phyloP scores from a whole-genome alignment of 345 rosid species.

The Populus pruinosa region DNA sequence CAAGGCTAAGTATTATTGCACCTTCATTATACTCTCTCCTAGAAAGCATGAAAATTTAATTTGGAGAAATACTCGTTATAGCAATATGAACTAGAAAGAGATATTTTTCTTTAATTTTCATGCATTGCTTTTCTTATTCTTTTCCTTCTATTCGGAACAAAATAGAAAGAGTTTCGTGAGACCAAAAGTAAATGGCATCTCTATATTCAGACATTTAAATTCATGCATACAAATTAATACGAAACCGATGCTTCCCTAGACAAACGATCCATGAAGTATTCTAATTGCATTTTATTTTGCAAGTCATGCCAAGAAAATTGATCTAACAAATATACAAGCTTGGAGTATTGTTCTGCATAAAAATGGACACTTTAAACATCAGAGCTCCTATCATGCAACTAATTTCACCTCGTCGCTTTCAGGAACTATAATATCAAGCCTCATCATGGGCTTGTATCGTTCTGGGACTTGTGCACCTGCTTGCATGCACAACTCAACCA shows the following conservation, averaged over 20 bases:
- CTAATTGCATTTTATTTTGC: not conserved
- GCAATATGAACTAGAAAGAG: too few species aligned
- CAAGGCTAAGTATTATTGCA: too few species aligned
- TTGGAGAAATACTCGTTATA: too few species aligned
- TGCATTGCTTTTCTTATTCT: too few species aligned
- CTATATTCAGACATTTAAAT: too few species aligned
- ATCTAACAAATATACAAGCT: not conserved
- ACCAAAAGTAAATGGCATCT: too few species aligned
- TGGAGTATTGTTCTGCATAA: not conserved
- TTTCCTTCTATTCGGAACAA: too few species aligned
- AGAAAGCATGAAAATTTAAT: too few species aligned
- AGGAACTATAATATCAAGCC: conserved; percentile 85
- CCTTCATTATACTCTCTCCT: too few species aligned
- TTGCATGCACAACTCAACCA: conserved; percentile 78
- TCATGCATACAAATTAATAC: not conserved
- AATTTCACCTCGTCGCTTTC: conserved; percentile 59
- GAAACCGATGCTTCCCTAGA: not conserved
- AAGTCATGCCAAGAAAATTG: not conserved
- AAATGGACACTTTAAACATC: not conserved
- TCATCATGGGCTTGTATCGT: conserved; percentile 80
- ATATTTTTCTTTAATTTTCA: too few species aligned
- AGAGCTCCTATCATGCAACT: conserved; percentile 42
- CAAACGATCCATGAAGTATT: not conserved
- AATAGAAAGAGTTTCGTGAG: too few species aligned
- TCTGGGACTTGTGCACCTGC: conserved; percentile 64